phyloP scores from a whole-genome alignment of 1,284 basidiomycete genomes.

The Inonotus obliquus region DNA sequence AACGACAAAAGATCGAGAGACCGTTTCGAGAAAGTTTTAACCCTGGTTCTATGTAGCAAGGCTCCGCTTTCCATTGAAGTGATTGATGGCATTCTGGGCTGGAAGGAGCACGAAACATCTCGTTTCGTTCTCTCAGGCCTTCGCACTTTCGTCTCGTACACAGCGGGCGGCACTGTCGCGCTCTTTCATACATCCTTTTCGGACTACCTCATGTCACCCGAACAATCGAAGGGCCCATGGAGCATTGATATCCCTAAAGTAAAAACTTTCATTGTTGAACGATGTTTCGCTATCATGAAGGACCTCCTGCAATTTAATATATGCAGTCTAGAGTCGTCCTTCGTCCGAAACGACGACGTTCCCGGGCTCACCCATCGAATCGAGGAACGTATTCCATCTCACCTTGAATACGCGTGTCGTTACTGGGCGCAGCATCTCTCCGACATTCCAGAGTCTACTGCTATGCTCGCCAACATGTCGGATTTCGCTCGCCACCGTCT shows the following conservation, averaged over 20 bases:
- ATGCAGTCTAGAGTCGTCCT: slow-evolving; percentile 2
- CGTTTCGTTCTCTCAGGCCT: background rate
- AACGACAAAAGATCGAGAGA: background rate
- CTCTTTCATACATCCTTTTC: slow-evolving; percentile 2
- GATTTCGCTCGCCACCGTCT: slow-evolving; percentile 21
- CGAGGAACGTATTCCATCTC: background rate
- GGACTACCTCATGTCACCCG: slow-evolving; percentile 3
- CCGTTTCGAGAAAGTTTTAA: background rate
- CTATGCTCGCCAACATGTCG: background rate
- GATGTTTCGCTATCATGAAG: background rate
- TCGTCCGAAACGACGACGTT: slow-evolving; percentile 7
- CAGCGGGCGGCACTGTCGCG: background rate
- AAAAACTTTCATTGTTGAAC: background rate
- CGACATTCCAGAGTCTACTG: background rate
- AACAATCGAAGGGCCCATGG: background rate
- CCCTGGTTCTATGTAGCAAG: background rate
- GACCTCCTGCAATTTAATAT: slow-evolving; percentile 3
- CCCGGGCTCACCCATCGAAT: background rate
- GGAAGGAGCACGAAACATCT: background rate
- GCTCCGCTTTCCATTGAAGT: background rate
- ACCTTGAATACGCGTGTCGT: background rate
- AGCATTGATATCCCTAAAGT: background rate
- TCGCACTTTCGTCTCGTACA: background rate
- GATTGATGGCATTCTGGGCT: slow-evolving; percentile 3
- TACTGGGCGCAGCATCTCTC: slow-evolving; percentile 3